Conservation (phyloP, 2,329 filamentous ascomycete genomes). For the Xylariaceae sp. region DNA sequence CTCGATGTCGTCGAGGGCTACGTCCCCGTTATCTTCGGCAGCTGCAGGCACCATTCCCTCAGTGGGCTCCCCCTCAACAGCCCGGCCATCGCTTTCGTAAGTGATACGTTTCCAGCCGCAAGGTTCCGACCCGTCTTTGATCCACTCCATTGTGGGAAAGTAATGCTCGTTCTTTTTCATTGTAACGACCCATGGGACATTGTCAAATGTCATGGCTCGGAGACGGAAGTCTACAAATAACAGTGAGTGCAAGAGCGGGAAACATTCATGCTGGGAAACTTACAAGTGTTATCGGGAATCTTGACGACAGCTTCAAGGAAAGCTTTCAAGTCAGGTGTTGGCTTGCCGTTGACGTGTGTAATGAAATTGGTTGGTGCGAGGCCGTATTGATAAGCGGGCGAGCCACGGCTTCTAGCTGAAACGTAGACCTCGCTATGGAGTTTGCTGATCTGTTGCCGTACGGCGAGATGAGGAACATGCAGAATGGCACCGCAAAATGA, state of each 20-base stretch:
- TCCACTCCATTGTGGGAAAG: constrained; percentile 69
- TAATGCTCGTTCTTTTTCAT: constrained; percentile 99
- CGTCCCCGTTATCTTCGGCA: constrained; percentile 32
- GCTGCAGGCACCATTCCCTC: constrained; percentile 46
- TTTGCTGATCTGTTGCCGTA: constrained; percentile 95
- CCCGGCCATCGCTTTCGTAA: constrained; percentile 53
- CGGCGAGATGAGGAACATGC: constrained; percentile 91
- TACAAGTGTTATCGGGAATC: constrained; percentile 92
- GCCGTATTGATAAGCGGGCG: constrained; percentile 83
- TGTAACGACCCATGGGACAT: constrained; percentile 97
- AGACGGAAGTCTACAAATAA: constrained; percentile 74
- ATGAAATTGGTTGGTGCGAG: constrained; percentile 97
- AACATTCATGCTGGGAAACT: constrained; percentile 30
- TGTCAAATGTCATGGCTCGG: constrained; percentile 97
- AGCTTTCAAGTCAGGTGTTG: constrained; percentile 75
- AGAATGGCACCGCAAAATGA: constrained; percentile 94
- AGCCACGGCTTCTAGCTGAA: constrained; percentile 78
- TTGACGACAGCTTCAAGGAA: constrained; percentile 80
- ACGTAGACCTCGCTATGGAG: constrained; percentile 97
- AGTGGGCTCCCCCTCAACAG: constrained; percentile 52
- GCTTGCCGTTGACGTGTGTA: constrained; percentile 86
- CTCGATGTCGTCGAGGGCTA: constrained; percentile 11
- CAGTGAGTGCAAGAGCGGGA: constrained; percentile 14
- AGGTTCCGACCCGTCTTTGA: constrained; percentile 58
- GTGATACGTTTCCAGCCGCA: constrained; percentile 64